Evolutionary conservation across 2,329 filamentous ascomycete genomes (phyloP).

Genomic region (Nemania bipapillata): DNA sequence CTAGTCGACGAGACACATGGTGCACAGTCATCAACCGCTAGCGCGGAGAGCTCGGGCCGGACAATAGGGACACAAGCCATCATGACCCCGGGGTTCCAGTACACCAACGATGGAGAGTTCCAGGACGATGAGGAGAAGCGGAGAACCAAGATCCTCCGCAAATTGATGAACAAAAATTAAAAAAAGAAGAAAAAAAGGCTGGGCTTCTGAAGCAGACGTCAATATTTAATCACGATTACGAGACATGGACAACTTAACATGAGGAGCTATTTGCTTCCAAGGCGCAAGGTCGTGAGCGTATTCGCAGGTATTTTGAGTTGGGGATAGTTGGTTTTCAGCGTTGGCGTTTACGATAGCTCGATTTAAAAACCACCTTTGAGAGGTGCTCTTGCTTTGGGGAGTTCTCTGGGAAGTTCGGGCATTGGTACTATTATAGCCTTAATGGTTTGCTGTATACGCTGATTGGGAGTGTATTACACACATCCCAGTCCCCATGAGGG

Average conservation of each 20-base stretch:
- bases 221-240: slow-evolving; percentile 8
- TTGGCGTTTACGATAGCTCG: slow-evolving; percentile 29
- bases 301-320: background rate
- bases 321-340: slow-evolving; percentile 26
- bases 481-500: background rate
- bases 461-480: background rate
- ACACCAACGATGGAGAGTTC: slow-evolving; percentile 34
- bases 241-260: slow-evolving; percentile 4
- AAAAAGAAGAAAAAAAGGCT: slow-evolving; percentile 23
- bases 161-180: slow-evolving; percentile 44
- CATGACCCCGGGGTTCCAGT: slow-evolving; percentile 40
- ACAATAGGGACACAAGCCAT: slow-evolving; percentile 24
- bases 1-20: slow-evolving; percentile 38
- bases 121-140: slow-evolving; percentile 35
- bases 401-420: background rate
- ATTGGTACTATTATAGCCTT: background rate
- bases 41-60: slow-evolving; percentile 54
- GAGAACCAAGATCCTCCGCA: slow-evolving; percentile 42
- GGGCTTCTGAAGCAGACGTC: background rate
- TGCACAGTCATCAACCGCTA: slow-evolving; percentile 51
- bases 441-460: background rate
- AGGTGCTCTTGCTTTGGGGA: background rate
- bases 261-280: slow-evolving; percentile 3
- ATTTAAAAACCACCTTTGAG: slow-evolving; percentile 8
- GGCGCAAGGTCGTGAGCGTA: background rate